Evolutionary conservation across 768 basidiomycete genomes (phyloP).

Genomic region (Lentinula edodes): DNA sequence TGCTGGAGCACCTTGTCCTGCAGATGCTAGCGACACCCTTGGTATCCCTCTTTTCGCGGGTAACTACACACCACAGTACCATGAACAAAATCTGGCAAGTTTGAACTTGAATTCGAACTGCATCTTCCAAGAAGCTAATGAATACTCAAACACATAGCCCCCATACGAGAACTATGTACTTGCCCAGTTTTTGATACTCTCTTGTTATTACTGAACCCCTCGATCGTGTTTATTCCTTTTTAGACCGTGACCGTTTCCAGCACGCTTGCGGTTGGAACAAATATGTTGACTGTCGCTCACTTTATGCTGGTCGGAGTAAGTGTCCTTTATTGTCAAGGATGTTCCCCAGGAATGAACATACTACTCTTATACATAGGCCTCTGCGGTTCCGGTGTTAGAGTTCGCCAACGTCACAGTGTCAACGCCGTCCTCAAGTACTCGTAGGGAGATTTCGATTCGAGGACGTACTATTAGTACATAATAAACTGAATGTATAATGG

Average conservation of each 20-base stretch:
- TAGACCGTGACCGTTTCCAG: background rate
- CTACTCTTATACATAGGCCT: background rate
- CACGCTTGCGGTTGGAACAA: background rate
- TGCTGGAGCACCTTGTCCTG: background rate
- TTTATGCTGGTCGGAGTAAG: slow-evolving; percentile 3
- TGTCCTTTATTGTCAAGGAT: background rate
- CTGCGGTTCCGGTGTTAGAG: background rate
- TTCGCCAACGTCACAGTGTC: background rate
- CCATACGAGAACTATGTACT: slow-evolving; percentile 2
- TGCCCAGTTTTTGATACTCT: background rate
- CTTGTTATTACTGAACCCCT: background rate
- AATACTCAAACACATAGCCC: background rate
- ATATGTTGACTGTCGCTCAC: slow-evolving; percentile 1
- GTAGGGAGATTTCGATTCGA: background rate
- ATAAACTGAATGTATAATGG: no score
- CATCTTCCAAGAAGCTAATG: background rate
- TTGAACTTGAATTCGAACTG: background rate
- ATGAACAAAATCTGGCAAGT: background rate
- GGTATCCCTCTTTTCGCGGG: background rate
- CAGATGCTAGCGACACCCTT: slow-evolving; percentile 1
- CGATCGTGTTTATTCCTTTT: background rate
- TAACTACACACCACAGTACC: background rate
- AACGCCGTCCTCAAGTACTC: background rate
- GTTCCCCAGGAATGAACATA: no score
- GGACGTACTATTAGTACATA: background rate